Conservation (phyloP, 495 filamentous ascomycete genomes). For the Penicillium bialowiezense region DNA sequence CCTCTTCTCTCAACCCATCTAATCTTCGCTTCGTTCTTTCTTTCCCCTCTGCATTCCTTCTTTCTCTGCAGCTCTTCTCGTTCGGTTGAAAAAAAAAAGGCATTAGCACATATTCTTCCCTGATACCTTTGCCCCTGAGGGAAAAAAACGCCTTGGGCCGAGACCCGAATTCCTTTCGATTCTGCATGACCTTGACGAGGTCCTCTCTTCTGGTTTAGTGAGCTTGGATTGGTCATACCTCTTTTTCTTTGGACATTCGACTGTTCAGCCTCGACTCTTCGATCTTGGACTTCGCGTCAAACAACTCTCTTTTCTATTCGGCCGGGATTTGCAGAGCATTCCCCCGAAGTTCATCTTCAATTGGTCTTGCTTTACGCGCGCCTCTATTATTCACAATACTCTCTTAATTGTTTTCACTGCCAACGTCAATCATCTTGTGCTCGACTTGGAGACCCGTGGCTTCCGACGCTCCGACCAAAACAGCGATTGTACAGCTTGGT, state of each 20-base stretch:
- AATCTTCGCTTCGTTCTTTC: slow-evolving; percentile 34
- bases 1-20: slow-evolving; percentile 17
- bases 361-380: slow-evolving; percentile 13
- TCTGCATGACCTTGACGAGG: slow-evolving; percentile 1
- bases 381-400: slow-evolving; percentile 12
- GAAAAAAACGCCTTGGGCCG: slow-evolving; percentile 24
- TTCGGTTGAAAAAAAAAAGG: slow-evolving; percentile 25
- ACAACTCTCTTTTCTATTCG: slow-evolving; percentile 20
- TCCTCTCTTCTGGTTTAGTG: slow-evolving; percentile 2
- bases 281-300: slow-evolving; percentile 20
- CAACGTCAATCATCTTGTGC: slow-evolving; percentile 1
- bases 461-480: slow-evolving; percentile 1
- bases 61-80: slow-evolving; percentile 29
- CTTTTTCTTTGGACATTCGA: slow-evolving; percentile 10
- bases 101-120: slow-evolving; percentile 14
- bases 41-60: slow-evolving; percentile 32
- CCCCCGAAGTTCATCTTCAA: slow-evolving; percentile 25
- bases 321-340: slow-evolving; percentile 48
- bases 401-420: slow-evolving; percentile 16
- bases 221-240: slow-evolving; percentile 2
- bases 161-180: slow-evolving; percentile 17
- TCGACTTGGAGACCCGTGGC: slow-evolving; percentile 1
- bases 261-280: slow-evolving; percentile 15
- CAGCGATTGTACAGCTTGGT: slow-evolving; percentile 26
- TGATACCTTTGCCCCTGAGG: slow-evolving; percentile 30